phyloP scores from a whole-genome alignment of 805 yeast species.

The Ogataea corticis region DNA sequence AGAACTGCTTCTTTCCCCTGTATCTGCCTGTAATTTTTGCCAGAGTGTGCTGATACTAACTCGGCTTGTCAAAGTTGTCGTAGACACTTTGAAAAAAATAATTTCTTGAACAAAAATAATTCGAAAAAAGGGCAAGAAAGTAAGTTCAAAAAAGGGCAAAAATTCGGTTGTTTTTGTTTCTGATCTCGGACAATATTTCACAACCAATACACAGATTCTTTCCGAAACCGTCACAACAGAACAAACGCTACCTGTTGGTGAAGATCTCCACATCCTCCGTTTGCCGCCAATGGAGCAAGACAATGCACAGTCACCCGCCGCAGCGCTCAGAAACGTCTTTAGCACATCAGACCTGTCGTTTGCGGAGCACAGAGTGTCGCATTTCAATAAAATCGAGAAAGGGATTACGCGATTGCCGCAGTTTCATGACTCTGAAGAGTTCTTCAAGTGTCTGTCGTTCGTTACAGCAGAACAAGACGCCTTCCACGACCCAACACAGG shows the following conservation, averaged over 20 bases:
- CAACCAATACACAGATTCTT: too few relatives aligned
- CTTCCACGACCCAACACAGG: slow-evolving; percentile 11
- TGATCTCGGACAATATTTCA: too few relatives aligned
- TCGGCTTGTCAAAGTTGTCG: background rate
- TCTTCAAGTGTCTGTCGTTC: slow-evolving; percentile 26
- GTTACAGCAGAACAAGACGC: slow-evolving; percentile 17
- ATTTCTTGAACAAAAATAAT: background rate
- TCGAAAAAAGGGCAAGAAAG: background rate
- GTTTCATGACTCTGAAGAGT: slow-evolving; percentile 28
- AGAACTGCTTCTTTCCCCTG: background rate
- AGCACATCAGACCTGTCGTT: slow-evolving; percentile 5
- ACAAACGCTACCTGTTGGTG: too few relatives aligned
- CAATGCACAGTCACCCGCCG: background rate
- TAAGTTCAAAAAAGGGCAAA: background rate
- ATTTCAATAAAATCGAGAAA: slow-evolving; percentile 29
- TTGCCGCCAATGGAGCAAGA: background rate
- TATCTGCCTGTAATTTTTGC: background rate
- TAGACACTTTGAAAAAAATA: background rate
- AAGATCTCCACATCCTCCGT: too few relatives aligned
- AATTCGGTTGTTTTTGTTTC: background rate
- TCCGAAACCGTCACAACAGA: too few relatives aligned
- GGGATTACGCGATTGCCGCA: slow-evolving; percentile 32
- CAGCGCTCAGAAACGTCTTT: slow-evolving; percentile 3
- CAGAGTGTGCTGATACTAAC: background rate
- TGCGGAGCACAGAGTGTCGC: slow-evolving; percentile 22